Evolutionary conservation across 805 yeast species (phyloP).

Genomic region (Scheffersomyces amazonensis): DNA sequence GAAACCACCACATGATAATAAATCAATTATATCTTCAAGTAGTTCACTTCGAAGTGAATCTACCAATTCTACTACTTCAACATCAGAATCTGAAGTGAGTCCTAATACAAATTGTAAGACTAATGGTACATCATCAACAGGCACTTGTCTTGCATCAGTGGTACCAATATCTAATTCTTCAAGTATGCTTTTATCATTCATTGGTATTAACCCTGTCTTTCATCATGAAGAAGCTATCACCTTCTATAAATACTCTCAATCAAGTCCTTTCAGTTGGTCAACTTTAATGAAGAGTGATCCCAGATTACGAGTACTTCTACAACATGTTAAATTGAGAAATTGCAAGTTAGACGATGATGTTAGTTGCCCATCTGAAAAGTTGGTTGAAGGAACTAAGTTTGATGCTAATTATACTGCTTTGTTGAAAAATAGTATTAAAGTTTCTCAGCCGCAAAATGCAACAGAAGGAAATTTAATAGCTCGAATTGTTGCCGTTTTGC

Average conservation of each 20-base stretch:
- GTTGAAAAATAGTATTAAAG: background rate
- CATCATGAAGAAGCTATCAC: background rate
- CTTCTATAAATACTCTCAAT: background rate
- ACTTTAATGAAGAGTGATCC: background rate
- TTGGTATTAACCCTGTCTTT: background rate
- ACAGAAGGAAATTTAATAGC: conserved; percentile 22
- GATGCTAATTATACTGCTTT: background rate
- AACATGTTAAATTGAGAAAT: background rate
- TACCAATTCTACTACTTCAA: background rate
- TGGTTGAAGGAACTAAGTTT: background rate
- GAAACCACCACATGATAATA: background rate
- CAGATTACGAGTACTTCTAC: background rate
- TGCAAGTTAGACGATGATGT: background rate
- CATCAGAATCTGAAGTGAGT: background rate
- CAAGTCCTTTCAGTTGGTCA: background rate
- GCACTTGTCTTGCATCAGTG: no score
- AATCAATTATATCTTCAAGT: background rate
- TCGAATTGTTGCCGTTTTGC: conserved; percentile 33
- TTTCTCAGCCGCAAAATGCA: background rate
- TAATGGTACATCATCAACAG: no score
- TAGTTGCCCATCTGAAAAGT: background rate
- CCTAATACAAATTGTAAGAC: no score
- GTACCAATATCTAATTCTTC: no score
- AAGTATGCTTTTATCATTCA: background rate
- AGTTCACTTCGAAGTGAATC: background rate